Evolutionary conservation across 176 grass and related monocot species (phyloP).

Genomic region (Carex pumila): DNA sequence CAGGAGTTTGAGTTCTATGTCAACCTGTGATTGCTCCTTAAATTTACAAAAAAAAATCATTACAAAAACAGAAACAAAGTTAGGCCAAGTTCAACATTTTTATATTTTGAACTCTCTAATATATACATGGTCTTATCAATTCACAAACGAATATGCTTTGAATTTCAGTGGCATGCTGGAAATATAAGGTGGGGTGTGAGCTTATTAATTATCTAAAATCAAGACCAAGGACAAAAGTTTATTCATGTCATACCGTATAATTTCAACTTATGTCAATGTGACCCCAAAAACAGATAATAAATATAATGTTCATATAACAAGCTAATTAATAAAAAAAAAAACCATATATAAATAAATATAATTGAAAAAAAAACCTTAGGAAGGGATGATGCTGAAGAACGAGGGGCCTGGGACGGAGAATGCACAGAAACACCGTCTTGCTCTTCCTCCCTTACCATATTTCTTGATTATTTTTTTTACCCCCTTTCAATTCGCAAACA

Average conservation of each 20-base stretch:
- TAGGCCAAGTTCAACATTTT: too few species aligned
- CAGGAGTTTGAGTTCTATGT: conserved; percentile 31
- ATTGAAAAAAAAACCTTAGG: conserved; percentile 13
- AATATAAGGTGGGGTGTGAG: too few species aligned
- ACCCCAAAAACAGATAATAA: background rate
- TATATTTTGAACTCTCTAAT: background rate
- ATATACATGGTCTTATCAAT: background rate
- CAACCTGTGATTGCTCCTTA: conserved; percentile 49
- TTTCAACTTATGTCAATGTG: background rate
- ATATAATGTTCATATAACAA: background rate
- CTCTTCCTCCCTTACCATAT: conserved; percentile 17
- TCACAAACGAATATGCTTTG: background rate
- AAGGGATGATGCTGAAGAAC: conserved; percentile 19
- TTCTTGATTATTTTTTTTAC: background rate
- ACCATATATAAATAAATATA: background rate
- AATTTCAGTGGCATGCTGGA: background rate
- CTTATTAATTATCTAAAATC: too few species aligned
- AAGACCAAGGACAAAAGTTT: background rate
- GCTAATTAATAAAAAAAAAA: background rate
- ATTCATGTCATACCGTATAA: background rate
- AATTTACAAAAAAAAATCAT: conserved; percentile 16
- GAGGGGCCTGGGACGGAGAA: conserved; percentile 22
- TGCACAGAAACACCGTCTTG: conserved; percentile 20
- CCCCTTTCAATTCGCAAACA: background rate
- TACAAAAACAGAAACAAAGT: background rate